phyloP scores from a whole-genome alignment of 2,329 filamentous ascomycete species.

The Colletotrichum sp. region DNA sequence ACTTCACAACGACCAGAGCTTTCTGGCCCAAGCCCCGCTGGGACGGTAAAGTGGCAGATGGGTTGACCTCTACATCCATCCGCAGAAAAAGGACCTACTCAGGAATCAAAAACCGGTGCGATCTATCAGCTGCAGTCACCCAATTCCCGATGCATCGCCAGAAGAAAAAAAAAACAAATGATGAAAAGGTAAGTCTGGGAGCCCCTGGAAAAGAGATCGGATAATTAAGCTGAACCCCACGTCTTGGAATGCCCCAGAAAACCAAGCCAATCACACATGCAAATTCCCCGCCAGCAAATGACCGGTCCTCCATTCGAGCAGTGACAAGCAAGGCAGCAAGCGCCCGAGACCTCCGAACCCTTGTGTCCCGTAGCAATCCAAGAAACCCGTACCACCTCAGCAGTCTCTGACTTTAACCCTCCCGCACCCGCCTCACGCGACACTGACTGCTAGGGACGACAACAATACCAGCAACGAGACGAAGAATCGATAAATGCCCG shows the following conservation, averaged over 20 bases:
- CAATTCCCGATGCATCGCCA: background rate
- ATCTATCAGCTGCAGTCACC: background rate
- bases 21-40: background rate
- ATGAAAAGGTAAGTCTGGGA: background rate
- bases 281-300: background rate
- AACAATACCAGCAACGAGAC: background rate
- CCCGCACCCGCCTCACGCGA: background rate
- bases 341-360: constrained; percentile 17
- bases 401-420: background rate
- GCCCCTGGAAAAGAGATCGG: background rate
- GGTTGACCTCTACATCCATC: background rate
- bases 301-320: background rate
- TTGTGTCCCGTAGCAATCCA: background rate
- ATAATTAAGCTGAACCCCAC: background rate
- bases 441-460: background rate
- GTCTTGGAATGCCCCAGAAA: background rate
- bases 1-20: background rate
- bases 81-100: background rate
- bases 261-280: background rate
- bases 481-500: constrained; percentile 9
- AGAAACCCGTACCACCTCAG: background rate
- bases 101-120: background rate
- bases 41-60: background rate
- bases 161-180: background rate
- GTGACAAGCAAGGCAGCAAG: background rate